phyloP scores from a whole-genome alignment of 176 grass and related monocot species.

The Lolium perenne region DNA sequence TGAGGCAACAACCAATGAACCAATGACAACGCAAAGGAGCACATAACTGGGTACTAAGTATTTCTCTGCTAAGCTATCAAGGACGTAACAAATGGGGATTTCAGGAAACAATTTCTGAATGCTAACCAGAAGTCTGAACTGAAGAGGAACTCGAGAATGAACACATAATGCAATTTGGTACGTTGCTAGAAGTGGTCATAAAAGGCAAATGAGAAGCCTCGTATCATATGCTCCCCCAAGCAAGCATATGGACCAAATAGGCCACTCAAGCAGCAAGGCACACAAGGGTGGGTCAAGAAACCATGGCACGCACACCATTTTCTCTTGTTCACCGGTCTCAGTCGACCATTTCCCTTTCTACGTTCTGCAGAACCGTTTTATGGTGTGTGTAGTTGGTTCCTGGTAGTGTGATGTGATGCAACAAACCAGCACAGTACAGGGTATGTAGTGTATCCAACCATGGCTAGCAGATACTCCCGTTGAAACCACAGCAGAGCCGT shows the following conservation, averaged over 20 bases:
- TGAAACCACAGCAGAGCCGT: neutral
- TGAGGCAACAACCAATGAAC: constrained; percentile 29
- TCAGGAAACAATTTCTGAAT: neutral
- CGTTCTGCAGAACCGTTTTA: neutral
- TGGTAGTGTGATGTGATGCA: neutral
- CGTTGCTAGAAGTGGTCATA: neutral
- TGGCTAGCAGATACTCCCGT: neutral
- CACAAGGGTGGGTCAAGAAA: neutral
- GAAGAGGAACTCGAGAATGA: neutral
- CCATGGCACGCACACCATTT: neutral
- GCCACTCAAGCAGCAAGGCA: neutral
- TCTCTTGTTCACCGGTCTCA: neutral
- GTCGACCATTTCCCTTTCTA: neutral
- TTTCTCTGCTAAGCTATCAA: neutral
- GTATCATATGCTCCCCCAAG: neutral
- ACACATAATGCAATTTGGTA: neutral
- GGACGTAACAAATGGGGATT: neutral
- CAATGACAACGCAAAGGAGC: no score
- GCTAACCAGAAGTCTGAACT: neutral
- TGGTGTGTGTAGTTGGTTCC: neutral
- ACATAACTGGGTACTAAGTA: no score
- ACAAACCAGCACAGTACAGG: neutral
- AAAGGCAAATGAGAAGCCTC: neutral
- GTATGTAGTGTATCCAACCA: neutral
- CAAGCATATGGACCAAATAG: neutral